Conservation (phyloP, 805 yeast species). For the Yarrowia deformans region DNA sequence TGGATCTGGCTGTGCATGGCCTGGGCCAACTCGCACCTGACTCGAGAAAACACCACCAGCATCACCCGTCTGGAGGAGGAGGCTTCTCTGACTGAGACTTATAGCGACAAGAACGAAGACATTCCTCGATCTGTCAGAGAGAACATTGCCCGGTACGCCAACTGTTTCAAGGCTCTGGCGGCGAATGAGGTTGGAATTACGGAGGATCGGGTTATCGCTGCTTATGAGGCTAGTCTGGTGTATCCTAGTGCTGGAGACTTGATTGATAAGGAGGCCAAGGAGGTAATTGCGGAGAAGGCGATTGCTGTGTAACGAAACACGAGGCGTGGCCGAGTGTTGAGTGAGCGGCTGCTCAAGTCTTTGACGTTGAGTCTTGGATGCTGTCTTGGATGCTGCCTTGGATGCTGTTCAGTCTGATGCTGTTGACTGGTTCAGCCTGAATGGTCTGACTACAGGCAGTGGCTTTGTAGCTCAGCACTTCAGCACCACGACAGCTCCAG, state of each 20-base stretch:
- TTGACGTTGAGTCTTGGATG: no score
- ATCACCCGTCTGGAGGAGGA: conserved; percentile 86
- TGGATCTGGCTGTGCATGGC: conserved; percentile 75
- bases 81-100: conserved; percentile 86
- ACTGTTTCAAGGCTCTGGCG: conserved; percentile 83
- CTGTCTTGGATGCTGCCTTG: no score
- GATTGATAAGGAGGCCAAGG: conserved; percentile 76
- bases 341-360: no score
- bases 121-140: conserved; percentile 67
- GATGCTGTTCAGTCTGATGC: not conserved
- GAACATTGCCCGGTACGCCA: conserved; percentile 83
- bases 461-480: not conserved
- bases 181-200: conserved; percentile 85
- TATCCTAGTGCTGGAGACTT: conserved; percentile 73
- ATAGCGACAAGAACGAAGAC: conserved; percentile 84
- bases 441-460: not conserved
- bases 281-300: conserved; percentile 73
- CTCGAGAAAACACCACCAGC: conserved; percentile 53
- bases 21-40: conserved; percentile 41
- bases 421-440: no score
- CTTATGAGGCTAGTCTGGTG: conserved; percentile 89
- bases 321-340: not conserved
- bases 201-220: conserved; percentile 76
- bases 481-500: no score
- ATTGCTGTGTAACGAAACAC: conserved; percentile 54